These are phyloP conservation scores for Edaphochlamys debaryana DNA, from an alignment of 139 green algal species.

Conservation along the genomic window DNA sequence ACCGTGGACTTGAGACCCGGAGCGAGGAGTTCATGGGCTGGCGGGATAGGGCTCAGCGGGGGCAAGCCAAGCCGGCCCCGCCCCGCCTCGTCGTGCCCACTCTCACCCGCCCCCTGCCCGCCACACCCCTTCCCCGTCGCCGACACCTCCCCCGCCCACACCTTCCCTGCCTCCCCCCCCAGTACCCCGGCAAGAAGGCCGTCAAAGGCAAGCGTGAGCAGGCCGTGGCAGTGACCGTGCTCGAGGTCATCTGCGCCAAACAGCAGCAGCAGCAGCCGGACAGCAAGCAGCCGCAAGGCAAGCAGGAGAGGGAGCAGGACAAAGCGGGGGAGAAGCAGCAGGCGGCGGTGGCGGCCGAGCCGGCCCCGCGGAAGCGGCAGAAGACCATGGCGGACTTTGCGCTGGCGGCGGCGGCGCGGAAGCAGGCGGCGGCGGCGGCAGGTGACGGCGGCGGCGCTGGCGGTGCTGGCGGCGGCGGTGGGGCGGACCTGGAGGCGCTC, in stretches of 20 bases:
- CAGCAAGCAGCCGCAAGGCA: not conserved
- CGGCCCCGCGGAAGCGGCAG: constrained; percentile 32
- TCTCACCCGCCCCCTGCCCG: too few species aligned
- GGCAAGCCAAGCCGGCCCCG: too few species aligned
- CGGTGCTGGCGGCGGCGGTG: too few species aligned
- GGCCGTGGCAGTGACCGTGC: constrained; percentile 31
- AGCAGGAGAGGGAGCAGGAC: not conserved
- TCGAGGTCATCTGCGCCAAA: constrained; percentile 40
- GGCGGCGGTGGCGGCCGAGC: not conserved
- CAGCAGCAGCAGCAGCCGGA: not conserved
- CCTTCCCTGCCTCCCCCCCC: not conserved
- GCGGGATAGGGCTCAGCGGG: too few species aligned
- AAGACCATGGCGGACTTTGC: constrained; percentile 46
- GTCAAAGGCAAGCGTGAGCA: constrained; percentile 40
- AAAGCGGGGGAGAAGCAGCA: not conserved
- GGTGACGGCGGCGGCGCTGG: not conserved
- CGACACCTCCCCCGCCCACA: not conserved
- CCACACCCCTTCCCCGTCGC: too few species aligned
- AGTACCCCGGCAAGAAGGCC: constrained; percentile 31
- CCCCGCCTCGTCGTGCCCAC: too few species aligned
- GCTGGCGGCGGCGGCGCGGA: not conserved
- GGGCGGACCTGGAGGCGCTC: not conserved
- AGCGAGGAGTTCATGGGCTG: not conserved
- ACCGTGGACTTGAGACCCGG: too few species aligned
- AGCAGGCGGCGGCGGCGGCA: constrained; percentile 5